Conservation (phyloP, 164 flowering plant species). For the Platanus orientalis region DNA sequence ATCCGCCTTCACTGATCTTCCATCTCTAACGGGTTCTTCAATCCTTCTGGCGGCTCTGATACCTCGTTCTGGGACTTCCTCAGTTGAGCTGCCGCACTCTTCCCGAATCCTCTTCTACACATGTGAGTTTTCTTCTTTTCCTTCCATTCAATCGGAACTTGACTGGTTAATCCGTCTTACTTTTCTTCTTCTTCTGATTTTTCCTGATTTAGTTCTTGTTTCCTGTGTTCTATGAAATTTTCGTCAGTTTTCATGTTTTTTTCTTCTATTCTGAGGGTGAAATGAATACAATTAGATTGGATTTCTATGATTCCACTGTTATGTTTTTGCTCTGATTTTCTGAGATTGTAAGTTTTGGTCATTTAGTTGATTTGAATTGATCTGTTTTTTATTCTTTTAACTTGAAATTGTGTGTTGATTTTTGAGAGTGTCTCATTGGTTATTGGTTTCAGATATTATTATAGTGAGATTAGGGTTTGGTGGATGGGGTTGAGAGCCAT, state of each 20-base stretch:
- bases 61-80: not conserved
- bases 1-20: not conserved
- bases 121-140: not conserved
- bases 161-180: not conserved
- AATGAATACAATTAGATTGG: not conserved
- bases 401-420: not conserved
- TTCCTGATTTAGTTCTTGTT: not conserved
- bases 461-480: not conserved
- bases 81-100: not conserved
- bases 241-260: not conserved
- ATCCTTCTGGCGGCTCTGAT: not conserved
- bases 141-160: not conserved
- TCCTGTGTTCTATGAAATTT: not conserved
- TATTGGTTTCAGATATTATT: not conserved
- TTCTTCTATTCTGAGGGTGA: not conserved
- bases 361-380: not conserved
- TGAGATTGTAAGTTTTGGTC: not conserved
- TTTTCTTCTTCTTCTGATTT: not conserved
- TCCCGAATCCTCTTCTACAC: too few relatives aligned
- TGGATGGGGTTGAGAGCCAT: constrained; percentile 24
- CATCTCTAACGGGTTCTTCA: not conserved
- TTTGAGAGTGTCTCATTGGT: not conserved
- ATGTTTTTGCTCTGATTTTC: not conserved
- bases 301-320: not conserved
- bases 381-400: not conserved